Base-by-base conservation (phyloP, 768 basidiomycete genomes). In the Solioccasus polychromus region DNA sequence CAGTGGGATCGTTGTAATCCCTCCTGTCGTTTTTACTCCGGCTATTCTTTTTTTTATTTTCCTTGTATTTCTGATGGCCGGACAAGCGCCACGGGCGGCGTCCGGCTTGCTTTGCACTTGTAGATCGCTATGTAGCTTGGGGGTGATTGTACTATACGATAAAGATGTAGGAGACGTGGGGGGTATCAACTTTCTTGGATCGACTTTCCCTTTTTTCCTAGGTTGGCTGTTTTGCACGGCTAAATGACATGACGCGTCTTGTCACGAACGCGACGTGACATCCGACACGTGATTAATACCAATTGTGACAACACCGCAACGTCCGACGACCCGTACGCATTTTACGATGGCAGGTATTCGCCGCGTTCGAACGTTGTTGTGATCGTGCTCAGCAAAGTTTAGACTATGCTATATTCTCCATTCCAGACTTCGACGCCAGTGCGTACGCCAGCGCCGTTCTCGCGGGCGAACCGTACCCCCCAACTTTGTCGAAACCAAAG, bases 401-500 rank as follows among this genome's bases (percentile, higher is more conserved):
- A 84, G 91, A 92, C 53, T 87, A 92, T 59, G 62, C 82, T 14
- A 76, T 84, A 36, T 97, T 96, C 59, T 74, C 88, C 23, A 74
- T 69, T 32, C 63, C 80, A 2, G 74, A 82, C 26, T 98, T 97
- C 64, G 86, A 95, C 62, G 76, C 90, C 14, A 87, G 89, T 59
- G 86, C 88, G 32, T 96, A 94, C 62, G 94, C 94, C 3, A 93
- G 93, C 64, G 83, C 90, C 14, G 78, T 95, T 43, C 76, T 97
- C 19, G 85, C 92, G 5, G 88, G 90, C 20, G 85, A 92, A 54
- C 62, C 81, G 0, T 91, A 94, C 61, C 78, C 82, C 11, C 65
- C 75, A 0, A 44, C 18, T 7, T 62, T 23, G 44, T 55, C 22
- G 46, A 66, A 55, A 35, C 39, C 39, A 28, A 59, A 52, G 20